Evolutionary conservation across 306 rosid genomes (phyloP), one percentile per base, ranked within the genome.

Genomic region (Gillenia trifoliata): DNA sequence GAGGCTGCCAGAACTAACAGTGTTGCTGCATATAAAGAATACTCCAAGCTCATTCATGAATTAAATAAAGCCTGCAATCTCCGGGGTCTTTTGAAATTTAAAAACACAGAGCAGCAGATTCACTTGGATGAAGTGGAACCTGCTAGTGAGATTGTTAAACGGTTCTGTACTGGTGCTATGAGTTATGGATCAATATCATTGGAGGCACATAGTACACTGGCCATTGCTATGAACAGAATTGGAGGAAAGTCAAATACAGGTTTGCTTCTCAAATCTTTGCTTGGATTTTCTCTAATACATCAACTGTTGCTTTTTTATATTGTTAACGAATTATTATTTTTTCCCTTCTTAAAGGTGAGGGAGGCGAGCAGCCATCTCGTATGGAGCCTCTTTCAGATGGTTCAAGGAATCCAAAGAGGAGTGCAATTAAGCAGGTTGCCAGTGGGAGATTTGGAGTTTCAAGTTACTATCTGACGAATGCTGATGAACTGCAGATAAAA

Each of bases 211-310:
- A 70, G 97, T 30, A 74, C 99, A 8, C 82, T 95, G 75, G 99
- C 99, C 67, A 78, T 86, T 54, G 99, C 99, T 61, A 92, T 95
- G 99, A 95, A 95, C 81, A 90, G 40, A 82, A 80, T 95, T 77
- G 98, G 99, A 55, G 99, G 99, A 81, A 95, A 95, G 80, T 95
- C 99, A 16, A 95, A 95, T 78, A 95, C 99, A 90, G 99, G 98
- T 94, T 76, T 63, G 86, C 13, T 17, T 61, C 49, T n/a, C 52
- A 19, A 20, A 47, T n/a, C 38, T 62, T 25, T 68, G 16, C 19
- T 13, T 16, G 23, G 26, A 29, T 12, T 15, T 5, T 16, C 38
- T 45, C n/a, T 61, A 3, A 7, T 23, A 59, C 64, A 59, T 25
- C 8, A 12, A 25, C 66, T 62, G 23, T 17, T 3, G 38, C 66